Evolutionary conservation across 2,329 filamentous ascomycete genomes (phyloP).

Genomic region (Aaosphaeria pasadenensis): DNA sequence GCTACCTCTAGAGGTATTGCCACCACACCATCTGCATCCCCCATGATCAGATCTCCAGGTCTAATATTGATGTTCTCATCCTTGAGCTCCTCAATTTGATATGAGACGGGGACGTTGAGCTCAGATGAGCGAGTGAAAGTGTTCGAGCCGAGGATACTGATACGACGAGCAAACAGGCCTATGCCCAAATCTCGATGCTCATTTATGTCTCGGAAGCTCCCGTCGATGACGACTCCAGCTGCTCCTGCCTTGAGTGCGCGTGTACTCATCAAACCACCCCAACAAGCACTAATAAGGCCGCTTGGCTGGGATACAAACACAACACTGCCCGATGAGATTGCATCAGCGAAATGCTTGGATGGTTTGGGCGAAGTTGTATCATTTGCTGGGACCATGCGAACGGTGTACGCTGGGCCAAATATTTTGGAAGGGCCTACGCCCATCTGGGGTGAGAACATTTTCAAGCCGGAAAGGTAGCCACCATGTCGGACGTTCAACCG

Average conservation of each 20-base stretch:
- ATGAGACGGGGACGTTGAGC: constrained; percentile 4
- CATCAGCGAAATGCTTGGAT: constrained; percentile 3
- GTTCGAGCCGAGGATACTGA: constrained; percentile 6
- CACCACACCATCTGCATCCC: constrained; percentile 6
- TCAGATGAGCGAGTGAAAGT: constrained; percentile 4
- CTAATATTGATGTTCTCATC: constrained; percentile 1
- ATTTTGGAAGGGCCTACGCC: constrained; percentile 53
- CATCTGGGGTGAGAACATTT: constrained; percentile 53
- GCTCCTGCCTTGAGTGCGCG: constrained; percentile 46
- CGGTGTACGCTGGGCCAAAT: constrained; percentile 55
- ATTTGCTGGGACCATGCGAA: constrained; percentile 49
- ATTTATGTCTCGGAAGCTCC: constrained; percentile 52
- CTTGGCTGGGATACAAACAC: constrained; percentile 50
- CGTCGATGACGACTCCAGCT: constrained; percentile 52
- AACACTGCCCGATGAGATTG: constrained; percentile 4
- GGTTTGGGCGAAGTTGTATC: constrained; percentile 46
- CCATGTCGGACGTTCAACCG: constrained; percentile 5
- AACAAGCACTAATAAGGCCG: constrained; percentile 49
- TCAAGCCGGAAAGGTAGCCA: constrained; percentile 54
- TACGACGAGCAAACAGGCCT: constrained; percentile 3
- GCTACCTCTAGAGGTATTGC: constrained; percentile 1
- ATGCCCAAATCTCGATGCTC: constrained; percentile 49
- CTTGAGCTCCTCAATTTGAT: constrained; percentile 2
- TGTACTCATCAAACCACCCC: constrained; percentile 54
- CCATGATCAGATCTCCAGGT: constrained; percentile 5